Conservation (phyloP, 352 stramenopile genomes). For the Blastocystis sp. region DNA sequence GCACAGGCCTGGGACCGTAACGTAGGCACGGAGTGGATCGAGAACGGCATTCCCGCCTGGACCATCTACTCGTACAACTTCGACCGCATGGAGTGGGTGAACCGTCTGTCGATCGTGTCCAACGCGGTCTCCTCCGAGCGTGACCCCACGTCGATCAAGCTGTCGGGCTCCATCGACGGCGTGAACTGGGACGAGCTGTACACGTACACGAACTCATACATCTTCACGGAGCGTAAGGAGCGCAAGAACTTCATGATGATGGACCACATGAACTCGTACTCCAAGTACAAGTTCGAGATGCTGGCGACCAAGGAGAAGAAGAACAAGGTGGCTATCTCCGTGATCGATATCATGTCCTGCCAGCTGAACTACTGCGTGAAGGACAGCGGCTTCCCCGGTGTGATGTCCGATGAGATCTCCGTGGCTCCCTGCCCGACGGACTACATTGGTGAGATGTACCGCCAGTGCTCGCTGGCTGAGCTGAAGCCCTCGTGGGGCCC, state of each 20-base stretch:
- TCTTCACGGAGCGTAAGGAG: slow-evolving; percentile 4
- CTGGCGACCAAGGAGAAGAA: background rate
- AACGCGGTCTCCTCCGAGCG: background rate
- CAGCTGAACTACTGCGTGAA: slow-evolving; percentile 65
- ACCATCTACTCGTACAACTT: slow-evolving; percentile 59
- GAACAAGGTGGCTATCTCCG: slow-evolving; percentile 7
- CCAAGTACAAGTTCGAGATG: slow-evolving; percentile 64
- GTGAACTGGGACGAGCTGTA: slow-evolving; percentile 35
- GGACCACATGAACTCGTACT: slow-evolving; percentile 31
- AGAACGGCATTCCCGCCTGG: slow-evolving; percentile 55
- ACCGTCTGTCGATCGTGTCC: slow-evolving; percentile 20
- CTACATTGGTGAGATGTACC: slow-evolving; percentile 56
- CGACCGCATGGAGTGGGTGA: slow-evolving; percentile 58
- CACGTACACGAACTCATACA: background rate
- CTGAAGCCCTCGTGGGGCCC: slow-evolving; percentile 29
- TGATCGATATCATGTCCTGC: slow-evolving; percentile 54
- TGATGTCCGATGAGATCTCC: slow-evolving; percentile 39
- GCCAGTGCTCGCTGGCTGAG: slow-evolving; percentile 17
- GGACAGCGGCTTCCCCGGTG: slow-evolving; percentile 36
- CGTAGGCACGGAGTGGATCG: slow-evolving; percentile 27
- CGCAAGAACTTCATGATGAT: slow-evolving; percentile 39
- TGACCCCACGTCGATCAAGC: slow-evolving; percentile 25
- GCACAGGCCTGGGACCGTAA: slow-evolving; percentile 61
- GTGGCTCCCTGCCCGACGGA: slow-evolving; percentile 32
- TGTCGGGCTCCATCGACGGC: slow-evolving; percentile 37